These are phyloP conservation scores for Monosporascus sp. DNA, from an alignment of 2,329 filamentous ascomycete genomes.

Conservation along the genomic window DNA sequence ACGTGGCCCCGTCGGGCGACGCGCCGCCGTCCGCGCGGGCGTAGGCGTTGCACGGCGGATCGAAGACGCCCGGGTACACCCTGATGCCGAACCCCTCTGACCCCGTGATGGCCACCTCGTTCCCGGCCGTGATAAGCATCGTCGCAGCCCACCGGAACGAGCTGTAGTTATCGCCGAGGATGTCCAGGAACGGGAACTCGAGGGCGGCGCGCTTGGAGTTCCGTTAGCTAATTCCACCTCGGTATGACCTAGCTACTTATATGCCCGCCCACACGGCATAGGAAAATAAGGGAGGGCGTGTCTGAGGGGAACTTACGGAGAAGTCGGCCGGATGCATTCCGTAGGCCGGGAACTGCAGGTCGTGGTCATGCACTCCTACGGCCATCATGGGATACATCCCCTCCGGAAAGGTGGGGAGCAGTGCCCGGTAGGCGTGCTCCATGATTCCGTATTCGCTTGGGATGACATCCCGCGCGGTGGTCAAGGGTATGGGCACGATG, in stretches of 20 bases:
- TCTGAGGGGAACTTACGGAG: conserved; percentile 31
- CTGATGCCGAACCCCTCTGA: conserved; percentile 41
- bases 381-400: conserved; percentile 50
- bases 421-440: conserved; percentile 39
- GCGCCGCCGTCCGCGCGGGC: background rate
- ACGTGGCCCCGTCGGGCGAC: conserved; percentile 18
- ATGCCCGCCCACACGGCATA: no score
- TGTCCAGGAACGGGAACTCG: conserved; percentile 52
- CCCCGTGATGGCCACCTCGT: conserved; percentile 38
- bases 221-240: no score
- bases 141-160: conserved; percentile 47
- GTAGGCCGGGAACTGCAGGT: conserved; percentile 38
- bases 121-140: conserved; percentile 40
- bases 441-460: conserved; percentile 45
- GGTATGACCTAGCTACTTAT: no score
- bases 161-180: conserved; percentile 44
- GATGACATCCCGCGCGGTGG: conserved; percentile 40
- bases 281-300: conserved; percentile 6
- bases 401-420: conserved; percentile 44
- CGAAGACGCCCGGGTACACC: conserved; percentile 37
- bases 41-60: conserved; percentile 47
- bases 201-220: conserved; percentile 40
- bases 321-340: conserved; percentile 42
- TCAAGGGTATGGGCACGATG: conserved; percentile 46
- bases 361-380: conserved; percentile 46